Conservation (phyloP, 371 early-diverging fungal genomes). For the Nematocida displodere region DNA sequence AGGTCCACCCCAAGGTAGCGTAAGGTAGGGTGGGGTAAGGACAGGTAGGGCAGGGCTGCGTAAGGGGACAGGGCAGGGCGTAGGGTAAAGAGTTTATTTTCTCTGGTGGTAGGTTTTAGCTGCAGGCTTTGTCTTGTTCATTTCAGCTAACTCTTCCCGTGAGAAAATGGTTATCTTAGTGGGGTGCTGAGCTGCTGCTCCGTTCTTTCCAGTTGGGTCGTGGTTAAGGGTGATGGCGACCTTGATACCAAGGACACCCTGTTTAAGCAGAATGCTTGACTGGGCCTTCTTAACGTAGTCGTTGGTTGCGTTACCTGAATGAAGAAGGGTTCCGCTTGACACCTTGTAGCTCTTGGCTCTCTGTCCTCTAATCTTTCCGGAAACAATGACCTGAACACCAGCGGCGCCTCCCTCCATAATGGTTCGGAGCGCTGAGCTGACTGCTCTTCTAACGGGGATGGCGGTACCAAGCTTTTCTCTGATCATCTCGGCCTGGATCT, state of each 20-base stretch:
- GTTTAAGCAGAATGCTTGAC: constrained; percentile 93
- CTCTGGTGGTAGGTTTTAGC: neutral
- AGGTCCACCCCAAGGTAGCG: too few relatives aligned
- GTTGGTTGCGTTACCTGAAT: constrained; percentile 88
- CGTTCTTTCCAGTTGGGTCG: constrained; percentile 87
- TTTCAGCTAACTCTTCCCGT: constrained; percentile 42
- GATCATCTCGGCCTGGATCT: constrained; percentile 95
- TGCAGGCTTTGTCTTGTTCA: neutral
- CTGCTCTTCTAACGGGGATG: constrained; percentile 90
- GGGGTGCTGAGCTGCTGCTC: constrained; percentile 68
- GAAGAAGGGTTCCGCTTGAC: constrained; percentile 87
- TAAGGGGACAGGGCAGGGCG: too few relatives aligned
- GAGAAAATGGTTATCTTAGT: constrained; percentile 35
- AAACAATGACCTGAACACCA: constrained; percentile 96
- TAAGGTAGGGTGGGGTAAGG: too few relatives aligned
- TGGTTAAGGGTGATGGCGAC: constrained; percentile 97
- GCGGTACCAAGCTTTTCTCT: constrained; percentile 89
- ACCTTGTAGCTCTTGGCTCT: constrained; percentile 99
- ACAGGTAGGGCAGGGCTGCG: too few relatives aligned
- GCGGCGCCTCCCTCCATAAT: constrained; percentile 98
- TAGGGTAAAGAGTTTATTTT: too few relatives aligned
- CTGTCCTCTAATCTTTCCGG: constrained; percentile 98
- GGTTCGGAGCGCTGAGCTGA: constrained; percentile 93
- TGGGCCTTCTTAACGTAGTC: constrained; percentile 92
- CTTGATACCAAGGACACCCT: constrained; percentile 96